These are phyloP conservation scores for Linaria vulgaris DNA, from an alignment of 257 asterid species.

Conservation along the genomic window DNA sequence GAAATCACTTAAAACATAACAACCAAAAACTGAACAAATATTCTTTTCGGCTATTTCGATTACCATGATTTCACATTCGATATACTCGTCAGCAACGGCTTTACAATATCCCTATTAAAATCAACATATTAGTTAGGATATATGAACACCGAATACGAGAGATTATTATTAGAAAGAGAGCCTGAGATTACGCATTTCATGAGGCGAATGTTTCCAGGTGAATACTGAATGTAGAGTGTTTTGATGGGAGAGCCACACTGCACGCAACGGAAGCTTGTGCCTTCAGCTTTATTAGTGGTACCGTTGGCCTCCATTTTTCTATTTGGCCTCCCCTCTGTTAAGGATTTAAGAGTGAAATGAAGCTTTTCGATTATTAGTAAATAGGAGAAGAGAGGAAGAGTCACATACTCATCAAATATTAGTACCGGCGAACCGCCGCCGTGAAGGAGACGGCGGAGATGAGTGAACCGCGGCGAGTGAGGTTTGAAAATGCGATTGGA, in stretches of 20 bases:
- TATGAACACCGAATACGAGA: neutral
- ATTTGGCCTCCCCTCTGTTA: neutral
- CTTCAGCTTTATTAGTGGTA: constrained; percentile 24
- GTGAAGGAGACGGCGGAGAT: too few relatives aligned
- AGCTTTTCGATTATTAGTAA: too few relatives aligned
- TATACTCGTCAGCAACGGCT: constrained; percentile 78
- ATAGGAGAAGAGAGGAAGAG: too few relatives aligned
- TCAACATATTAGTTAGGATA: neutral
- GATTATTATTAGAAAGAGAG: neutral
- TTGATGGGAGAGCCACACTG: constrained; percentile 62
- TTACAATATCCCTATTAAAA: constrained; percentile 60
- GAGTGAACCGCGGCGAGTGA: too few relatives aligned
- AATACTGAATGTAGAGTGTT: constrained; percentile 75
- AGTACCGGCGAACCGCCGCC: too few relatives aligned
- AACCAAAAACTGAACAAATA: neutral
- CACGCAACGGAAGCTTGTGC: constrained; percentile 50
- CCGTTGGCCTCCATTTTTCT: constrained; percentile 34
- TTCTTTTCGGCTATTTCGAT: neutral
- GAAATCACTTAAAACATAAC: neutral
- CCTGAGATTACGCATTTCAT: constrained; percentile 62
- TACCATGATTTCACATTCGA: constrained; percentile 95
- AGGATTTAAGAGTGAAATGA: too few relatives aligned
- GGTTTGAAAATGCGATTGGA: too few relatives aligned
- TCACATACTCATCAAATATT: too few relatives aligned
- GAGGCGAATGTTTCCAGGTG: constrained; percentile 92